Evolutionary conservation across 2,329 filamentous ascomycete genomes (phyloP), one percentile per base, ranked within the genome.

Genomic region (Cytospora piceae): DNA sequence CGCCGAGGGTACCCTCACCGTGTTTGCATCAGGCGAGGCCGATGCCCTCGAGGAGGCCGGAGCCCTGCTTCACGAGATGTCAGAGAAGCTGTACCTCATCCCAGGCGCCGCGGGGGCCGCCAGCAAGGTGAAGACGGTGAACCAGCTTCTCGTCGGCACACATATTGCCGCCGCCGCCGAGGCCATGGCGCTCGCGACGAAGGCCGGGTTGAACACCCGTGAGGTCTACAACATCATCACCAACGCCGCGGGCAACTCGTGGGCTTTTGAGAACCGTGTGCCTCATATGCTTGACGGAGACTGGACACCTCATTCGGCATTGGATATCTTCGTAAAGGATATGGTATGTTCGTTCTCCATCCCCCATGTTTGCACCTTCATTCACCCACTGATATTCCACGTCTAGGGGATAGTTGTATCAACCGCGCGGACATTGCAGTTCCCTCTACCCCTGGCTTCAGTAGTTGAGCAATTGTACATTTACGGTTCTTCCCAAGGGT

Each of bases 201-300:
- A 77, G 31, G 70, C 82, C 11, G 82, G 82, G 0, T 71, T 85
- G 22, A 77, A 84, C 64, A 76, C 76, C 0, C 71, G 70, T 24
- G 72, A 73, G 64, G 71, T 74, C 0, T 76, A 74, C 64, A 63
- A 73, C 14, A 71, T 73, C 57, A 74, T 76, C 37, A 68, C 59
- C 24, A 72, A 71, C 37, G 72, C 74, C 2, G 73, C 74, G 2
- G 74, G 74, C 8, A 72, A 66, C 39, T 82, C 81, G 69, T 86
- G 82, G 79, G 85, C 86, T 77, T 87, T 86, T 75, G 81, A 83
- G 70, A 83, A 85, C 70, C 76, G 84, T n/a, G 82, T 80, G 17
- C 80, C 81, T 51, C 81, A 82, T 70, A 82, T 85, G 76, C 73
- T 87, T 49, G 77, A 78, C 24, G 79, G 82, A 63, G 82, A 85